phyloP scores from a whole-genome alignment of 139 green algal genomes.

The Auxenochlorella pyrenoidosa region DNA sequence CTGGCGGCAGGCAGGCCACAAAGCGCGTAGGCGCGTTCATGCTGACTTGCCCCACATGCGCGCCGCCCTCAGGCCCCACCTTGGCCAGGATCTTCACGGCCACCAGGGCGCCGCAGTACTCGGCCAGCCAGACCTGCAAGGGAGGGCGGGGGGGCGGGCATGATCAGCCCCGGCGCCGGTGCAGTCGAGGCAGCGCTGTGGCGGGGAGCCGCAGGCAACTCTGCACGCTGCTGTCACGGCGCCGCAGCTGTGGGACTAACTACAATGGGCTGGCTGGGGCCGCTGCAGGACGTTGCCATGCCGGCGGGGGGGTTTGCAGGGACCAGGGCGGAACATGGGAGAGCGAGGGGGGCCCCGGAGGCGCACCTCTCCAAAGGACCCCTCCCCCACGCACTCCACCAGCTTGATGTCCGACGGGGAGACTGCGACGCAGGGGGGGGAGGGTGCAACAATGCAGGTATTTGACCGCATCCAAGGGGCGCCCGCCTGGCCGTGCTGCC shows the following conservation, averaged over 20 bases:
- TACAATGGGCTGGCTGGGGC: no score
- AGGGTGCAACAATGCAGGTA: no score
- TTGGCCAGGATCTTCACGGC: conserved; percentile 34
- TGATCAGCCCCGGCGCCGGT: background rate
- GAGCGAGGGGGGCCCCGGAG: no score
- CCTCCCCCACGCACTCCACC: conserved; percentile 40
- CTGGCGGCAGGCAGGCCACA: background rate
- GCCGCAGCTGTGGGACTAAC: no score
- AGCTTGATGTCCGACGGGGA: conserved; percentile 41
- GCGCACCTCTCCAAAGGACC: conserved; percentile 44
- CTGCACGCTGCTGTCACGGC: no score
- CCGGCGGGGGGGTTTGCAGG: no score
- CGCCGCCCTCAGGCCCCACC: background rate
- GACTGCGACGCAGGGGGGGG: background rate
- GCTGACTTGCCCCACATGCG: background rate
- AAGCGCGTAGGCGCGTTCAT: background rate
- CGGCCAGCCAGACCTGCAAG: conserved; percentile 39
- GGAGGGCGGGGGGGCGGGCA: background rate
- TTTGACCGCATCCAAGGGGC: no score
- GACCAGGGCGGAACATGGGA: no score
- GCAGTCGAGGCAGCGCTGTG: no score
- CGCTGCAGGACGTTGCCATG: no score
- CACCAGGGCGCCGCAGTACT: conserved; percentile 39
- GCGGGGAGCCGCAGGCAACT: no score
- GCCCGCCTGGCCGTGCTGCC: no score